Percentiles rank a stretch among this genome's conserved stretches.
These are phyloP conservation scores for Scheffersomyces stipitis DNA, from an alignment of 805 yeast species.

Conservation along the genomic window DNA sequence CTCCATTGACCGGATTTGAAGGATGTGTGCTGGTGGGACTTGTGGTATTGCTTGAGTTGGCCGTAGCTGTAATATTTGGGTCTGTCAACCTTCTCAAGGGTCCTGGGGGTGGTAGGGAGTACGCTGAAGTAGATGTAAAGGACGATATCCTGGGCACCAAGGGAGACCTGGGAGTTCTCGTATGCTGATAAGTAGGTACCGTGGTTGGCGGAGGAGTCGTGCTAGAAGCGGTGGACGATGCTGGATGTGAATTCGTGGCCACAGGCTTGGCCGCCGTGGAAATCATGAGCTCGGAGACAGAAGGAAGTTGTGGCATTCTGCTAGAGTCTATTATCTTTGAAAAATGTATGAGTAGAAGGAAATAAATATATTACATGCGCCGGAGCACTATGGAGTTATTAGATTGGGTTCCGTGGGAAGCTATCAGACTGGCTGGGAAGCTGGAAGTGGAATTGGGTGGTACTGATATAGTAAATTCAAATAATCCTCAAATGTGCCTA, in stretches of 20 bases:
- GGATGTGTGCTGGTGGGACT: constrained; percentile 1
- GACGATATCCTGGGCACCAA: constrained; percentile 11
- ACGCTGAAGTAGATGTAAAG: constrained; percentile 7
- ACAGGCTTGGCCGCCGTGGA: constrained; percentile 10
- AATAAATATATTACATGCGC: too few species aligned
- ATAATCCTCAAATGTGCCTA: too few species aligned
- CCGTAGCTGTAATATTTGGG: constrained; percentile 5
- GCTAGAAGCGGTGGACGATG: constrained; percentile 1
- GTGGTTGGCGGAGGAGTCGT: constrained; percentile 6
- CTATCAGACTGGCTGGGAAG: too few species aligned
- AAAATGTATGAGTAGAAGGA: too few species aligned
- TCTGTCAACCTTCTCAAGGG: constrained; percentile 16
- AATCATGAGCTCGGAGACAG: constrained; percentile 25
- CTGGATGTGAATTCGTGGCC: constrained; percentile 1
- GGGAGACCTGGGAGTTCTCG: constrained; percentile 4
- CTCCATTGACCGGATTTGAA: constrained; percentile 1
- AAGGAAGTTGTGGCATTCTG: constrained; percentile 22
- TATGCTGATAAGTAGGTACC: constrained; percentile 3
- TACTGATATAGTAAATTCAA: too few species aligned
- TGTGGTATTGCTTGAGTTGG: constrained; percentile 1
- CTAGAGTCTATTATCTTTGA: too few species aligned
- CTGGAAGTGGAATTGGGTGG: too few species aligned
- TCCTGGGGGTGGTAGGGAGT: constrained; percentile 7
- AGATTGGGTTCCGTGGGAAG: too few species aligned
- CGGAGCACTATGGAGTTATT: too few species aligned